Evolutionary conservation across 192 early-diverging fungal genomes (phyloP), one percentile per base, ranked within the genome.

Genomic region (Entomortierella beljakovae): DNA sequence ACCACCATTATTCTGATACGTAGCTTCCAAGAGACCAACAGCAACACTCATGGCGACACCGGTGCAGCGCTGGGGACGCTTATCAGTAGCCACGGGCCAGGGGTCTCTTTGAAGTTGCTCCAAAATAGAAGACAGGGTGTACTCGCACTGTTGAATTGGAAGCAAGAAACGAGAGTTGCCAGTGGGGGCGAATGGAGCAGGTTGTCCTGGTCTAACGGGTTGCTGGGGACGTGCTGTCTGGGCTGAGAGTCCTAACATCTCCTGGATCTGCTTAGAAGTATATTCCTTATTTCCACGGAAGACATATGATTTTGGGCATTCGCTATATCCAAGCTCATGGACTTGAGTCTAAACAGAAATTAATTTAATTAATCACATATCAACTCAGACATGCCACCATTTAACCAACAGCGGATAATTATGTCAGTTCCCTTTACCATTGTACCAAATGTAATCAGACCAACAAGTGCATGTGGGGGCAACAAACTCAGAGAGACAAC

Each of bases 231-330:
- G 82, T 32, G 79, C 51, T 0, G 72, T 75, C 46, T 61, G 50
- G 31, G 81, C 81, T 31, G 83, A 84, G 51, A 99, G 85, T 23
- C 97, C 97, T 35, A 99, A 92, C 96, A 99, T 98, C 52, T 97
- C 96, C 82, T 97, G 95, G 64, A 99, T 92, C 82, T 98, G 97
- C 82, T 96, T 97, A 61, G 90, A 87, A 28, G 88, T 85, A 83
- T 98, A 99, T 51, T 99, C 97, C 85, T 99, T 99, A 70, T 92
- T 89, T 16, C 98, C 98, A 59, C 96, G 91, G 86, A 99, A 99
- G 20, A 99, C 95, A 82, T 95, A 96, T 34, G 96, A 97, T 79
- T 99, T 99, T 57, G 96, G 96, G 70, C 97, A 98, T 38, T 98
- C 97, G 49, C 87, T 86, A 80, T 96, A 96, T 28, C 96, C 98